Conservation (phyloP, 768 basidiomycete species). For the Punctularia strigosozonata region DNA sequence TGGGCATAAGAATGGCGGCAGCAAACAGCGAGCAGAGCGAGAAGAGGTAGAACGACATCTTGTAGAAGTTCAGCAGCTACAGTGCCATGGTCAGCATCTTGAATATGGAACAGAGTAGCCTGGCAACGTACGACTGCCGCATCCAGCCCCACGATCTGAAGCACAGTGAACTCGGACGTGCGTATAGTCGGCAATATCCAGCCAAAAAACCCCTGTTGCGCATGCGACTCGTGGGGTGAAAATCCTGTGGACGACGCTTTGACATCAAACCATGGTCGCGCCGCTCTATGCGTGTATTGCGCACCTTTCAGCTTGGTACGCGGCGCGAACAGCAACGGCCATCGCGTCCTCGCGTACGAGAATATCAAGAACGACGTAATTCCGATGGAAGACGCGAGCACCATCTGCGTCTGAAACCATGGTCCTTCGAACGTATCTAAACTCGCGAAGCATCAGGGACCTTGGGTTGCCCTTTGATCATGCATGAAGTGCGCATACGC, state of each 20-base stretch:
- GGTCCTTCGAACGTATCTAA: constrained; percentile 68
- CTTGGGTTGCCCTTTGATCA: not conserved
- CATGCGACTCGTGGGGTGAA: constrained; percentile 88
- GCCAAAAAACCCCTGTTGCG: constrained; percentile 79
- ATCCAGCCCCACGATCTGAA: constrained; percentile 94
- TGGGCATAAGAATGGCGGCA: constrained; percentile 78
- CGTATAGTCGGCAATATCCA: constrained; percentile 92
- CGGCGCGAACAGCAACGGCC: constrained; percentile 86
- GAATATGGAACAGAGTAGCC: not conserved
- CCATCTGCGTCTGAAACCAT: constrained; percentile 89
- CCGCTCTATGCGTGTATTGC: constrained; percentile 13
- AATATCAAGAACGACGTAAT: constrained; percentile 75
- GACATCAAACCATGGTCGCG: constrained; percentile 2
- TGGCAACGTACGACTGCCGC: constrained; percentile 77
- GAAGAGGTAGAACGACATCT: constrained; percentile 90
- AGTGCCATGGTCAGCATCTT: not conserved
- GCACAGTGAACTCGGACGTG: constrained; percentile 84
- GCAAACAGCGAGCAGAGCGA: constrained; percentile 78
- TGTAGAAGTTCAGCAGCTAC: constrained; percentile 89
- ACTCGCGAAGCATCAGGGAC: constrained; percentile 24
- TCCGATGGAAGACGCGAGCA: constrained; percentile 70
- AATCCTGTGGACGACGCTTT: constrained; percentile 44
- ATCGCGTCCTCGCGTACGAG: constrained; percentile 77
- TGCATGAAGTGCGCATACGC: constrained; percentile 24
- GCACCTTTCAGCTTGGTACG: constrained; percentile 89